phyloP scores from a whole-genome alignment of 164 flowering plant genomes.

The Aristolochia californica region DNA sequence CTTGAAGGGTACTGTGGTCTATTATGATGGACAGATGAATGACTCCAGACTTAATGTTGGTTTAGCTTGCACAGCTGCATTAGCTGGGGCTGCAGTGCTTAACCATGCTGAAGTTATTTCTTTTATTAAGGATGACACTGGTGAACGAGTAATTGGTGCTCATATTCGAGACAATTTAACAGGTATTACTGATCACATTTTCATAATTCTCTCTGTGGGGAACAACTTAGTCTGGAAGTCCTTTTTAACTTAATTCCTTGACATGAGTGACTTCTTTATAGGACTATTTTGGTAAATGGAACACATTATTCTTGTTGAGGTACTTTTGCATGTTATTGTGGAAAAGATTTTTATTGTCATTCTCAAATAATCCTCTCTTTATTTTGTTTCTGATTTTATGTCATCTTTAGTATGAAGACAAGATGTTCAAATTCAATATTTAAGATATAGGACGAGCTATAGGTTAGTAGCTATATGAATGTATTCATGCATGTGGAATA shows the following conservation, averaged over 20 bases:
- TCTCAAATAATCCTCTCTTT: no score
- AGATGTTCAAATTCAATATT: no score
- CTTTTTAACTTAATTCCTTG: not conserved
- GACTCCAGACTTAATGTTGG: slow-evolving; percentile 91
- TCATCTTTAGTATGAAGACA: no score
- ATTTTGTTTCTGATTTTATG: no score
- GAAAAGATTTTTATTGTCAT: no score
- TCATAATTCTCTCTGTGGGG: not conserved
- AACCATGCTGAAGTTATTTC: slow-evolving; percentile 92
- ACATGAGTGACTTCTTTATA: not conserved
- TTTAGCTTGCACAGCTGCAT: slow-evolving; percentile 88
- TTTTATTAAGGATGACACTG: slow-evolving; percentile 61
- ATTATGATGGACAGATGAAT: slow-evolving; percentile 99
- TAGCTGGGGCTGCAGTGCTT: slow-evolving; percentile 96
- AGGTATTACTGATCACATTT: slow-evolving; percentile 31
- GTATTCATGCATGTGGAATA: no score
- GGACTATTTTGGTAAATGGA: not conserved
- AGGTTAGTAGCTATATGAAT: no score
- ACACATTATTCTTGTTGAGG: not conserved
- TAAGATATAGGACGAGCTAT: no score
- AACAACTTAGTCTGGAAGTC: not conserved
- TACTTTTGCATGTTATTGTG: no score
- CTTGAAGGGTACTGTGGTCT: slow-evolving; percentile 91
- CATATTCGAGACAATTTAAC: slow-evolving; percentile 65
- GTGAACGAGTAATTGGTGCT: slow-evolving; percentile 68